Percentiles rank a stretch among this genome's conserved stretches.
These are phyloP conservation scores for Mycena venus DNA, from an alignment of 768 basidiomycete genomes.

Conservation along the genomic window DNA sequence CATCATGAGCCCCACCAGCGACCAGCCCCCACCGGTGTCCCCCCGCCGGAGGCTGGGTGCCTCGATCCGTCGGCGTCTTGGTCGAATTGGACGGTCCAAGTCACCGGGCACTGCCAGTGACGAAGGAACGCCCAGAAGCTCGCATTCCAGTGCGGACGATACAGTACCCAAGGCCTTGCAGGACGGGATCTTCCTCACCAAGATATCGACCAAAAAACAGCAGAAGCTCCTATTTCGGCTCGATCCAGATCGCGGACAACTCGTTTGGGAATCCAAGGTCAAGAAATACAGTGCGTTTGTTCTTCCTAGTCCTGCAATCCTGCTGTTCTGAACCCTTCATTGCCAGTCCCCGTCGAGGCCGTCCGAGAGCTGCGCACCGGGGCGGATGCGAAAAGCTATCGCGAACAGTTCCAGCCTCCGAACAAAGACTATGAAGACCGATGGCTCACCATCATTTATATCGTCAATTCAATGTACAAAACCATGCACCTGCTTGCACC, in stretches of 20 bases:
- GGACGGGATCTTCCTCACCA: slow-evolving; percentile 80
- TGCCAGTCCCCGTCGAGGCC: slow-evolving; percentile 86
- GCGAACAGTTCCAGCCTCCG: slow-evolving; percentile 76
- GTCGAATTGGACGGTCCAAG: slow-evolving; percentile 19
- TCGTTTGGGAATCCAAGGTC: slow-evolving; percentile 79
- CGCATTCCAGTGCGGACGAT: slow-evolving; percentile 46
- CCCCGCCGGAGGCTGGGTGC: slow-evolving; percentile 23
- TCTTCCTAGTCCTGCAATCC: slow-evolving; percentile 1
- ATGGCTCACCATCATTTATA: slow-evolving; percentile 92
- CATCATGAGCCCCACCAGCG: slow-evolving; percentile 19
- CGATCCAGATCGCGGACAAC: slow-evolving; percentile 82
- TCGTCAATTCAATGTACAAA: slow-evolving; percentile 83
- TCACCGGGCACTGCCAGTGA: slow-evolving; percentile 9
- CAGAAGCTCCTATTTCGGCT: slow-evolving; percentile 77
- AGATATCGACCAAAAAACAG: slow-evolving; percentile 82
- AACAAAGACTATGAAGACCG: slow-evolving; percentile 68
- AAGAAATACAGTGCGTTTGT: slow-evolving; percentile 56
- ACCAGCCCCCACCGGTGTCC: slow-evolving; percentile 14
- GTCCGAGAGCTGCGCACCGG: slow-evolving; percentile 91
- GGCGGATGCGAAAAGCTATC: slow-evolving; percentile 77
- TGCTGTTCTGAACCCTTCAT: slow-evolving; percentile 12
- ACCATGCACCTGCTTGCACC: slow-evolving; percentile 88
- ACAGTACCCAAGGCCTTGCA: slow-evolving; percentile 65
- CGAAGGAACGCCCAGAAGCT: slow-evolving; percentile 17
- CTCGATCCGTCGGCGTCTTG: slow-evolving; percentile 29